A percentile compares a stretch with the other conserved stretches of the same genome.
phyloP scores from a whole-genome alignment of 106 monocot species.

The Hemerocallis citrina region DNA sequence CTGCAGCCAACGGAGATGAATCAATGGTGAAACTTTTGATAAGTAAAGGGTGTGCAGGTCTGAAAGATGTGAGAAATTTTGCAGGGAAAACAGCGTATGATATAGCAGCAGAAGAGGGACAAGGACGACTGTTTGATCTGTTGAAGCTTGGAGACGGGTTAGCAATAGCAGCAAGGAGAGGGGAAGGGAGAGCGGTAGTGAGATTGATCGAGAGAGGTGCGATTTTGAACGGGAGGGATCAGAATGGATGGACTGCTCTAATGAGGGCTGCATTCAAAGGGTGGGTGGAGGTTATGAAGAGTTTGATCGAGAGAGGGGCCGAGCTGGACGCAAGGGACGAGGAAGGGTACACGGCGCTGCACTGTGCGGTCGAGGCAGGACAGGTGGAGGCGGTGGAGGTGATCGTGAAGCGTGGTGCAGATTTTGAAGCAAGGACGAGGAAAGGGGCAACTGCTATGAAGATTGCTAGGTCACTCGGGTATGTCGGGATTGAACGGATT shows the following conservation, averaged over 20 bases:
- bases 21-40: constrained; percentile 22
- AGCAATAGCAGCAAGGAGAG: constrained; percentile 32
- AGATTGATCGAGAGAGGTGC: constrained; percentile 30
- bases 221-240: constrained; percentile 29
- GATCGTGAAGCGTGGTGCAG: constrained; percentile 33
- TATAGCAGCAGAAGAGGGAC: constrained; percentile 28
- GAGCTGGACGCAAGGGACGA: constrained; percentile 28
- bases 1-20: constrained; percentile 37
- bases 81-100: constrained; percentile 40
- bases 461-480: constrained; percentile 27
- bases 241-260: constrained; percentile 52
- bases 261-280: constrained; percentile 59
- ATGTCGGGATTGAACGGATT: constrained; percentile 23
- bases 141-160: constrained; percentile 21
- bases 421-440: constrained; percentile 20
- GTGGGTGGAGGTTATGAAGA: constrained; percentile 19
- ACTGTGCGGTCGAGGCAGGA: constrained; percentile 48
- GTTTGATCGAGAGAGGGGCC: constrained; percentile 31
- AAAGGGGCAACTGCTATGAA: constrained; percentile 31
- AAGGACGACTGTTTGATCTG: constrained; percentile 23
- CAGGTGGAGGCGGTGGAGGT: constrained; percentile 40
- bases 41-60: constrained; percentile 19
- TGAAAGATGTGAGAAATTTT: constrained; percentile 22
- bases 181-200: background rate
- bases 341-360: constrained; percentile 50